Evolutionary conservation across 805 yeast genomes (phyloP).

Genomic region (Osmozyma mogii): DNA sequence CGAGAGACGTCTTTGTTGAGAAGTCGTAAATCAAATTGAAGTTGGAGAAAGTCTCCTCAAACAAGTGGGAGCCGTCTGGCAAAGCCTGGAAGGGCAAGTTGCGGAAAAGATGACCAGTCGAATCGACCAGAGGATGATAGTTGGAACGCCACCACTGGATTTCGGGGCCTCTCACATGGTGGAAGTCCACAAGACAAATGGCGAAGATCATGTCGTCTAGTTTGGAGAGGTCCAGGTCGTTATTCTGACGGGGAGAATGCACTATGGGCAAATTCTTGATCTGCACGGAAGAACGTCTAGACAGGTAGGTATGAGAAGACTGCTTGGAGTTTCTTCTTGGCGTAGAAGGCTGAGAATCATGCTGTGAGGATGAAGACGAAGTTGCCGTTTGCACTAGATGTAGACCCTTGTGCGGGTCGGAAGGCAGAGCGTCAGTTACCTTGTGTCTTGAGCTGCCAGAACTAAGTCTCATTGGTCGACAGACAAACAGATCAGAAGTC

Average conservation of each 20-base stretch:
- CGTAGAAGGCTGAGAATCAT: slow-evolving; percentile 2
- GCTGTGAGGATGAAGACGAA: slow-evolving; percentile 4
- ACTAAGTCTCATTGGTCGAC: slow-evolving; percentile 30
- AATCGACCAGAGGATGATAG: slow-evolving; percentile 24
- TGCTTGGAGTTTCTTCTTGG: too few species aligned
- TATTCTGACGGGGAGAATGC: slow-evolving; percentile 16
- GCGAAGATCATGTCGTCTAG: slow-evolving; percentile 55
- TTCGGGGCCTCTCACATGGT: slow-evolving; percentile 89
- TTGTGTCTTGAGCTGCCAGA: too few species aligned
- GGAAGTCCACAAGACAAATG: slow-evolving; percentile 85
- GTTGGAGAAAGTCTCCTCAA: slow-evolving; percentile 87
- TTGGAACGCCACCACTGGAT: slow-evolving; percentile 77
- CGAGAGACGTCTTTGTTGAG: slow-evolving; percentile 37
- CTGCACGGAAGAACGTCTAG: slow-evolving; percentile 18
- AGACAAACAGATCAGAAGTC: too few species aligned
- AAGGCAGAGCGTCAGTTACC: too few species aligned
- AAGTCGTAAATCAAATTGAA: slow-evolving; percentile 76
- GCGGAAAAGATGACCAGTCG: slow-evolving; percentile 56
- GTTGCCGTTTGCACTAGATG: slow-evolving; percentile 5
- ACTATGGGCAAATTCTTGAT: slow-evolving; percentile 31
- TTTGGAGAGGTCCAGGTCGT: slow-evolving; percentile 18
- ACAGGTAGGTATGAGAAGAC: too few species aligned
- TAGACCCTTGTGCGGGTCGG: too few species aligned
- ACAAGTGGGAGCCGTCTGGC: slow-evolving; percentile 93
- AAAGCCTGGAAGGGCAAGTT: slow-evolving; percentile 88